These are phyloP conservation scores for Magnusiomyces starmeri DNA, from an alignment of 1,139 yeast genomes.

Conservation along the genomic window DNA sequence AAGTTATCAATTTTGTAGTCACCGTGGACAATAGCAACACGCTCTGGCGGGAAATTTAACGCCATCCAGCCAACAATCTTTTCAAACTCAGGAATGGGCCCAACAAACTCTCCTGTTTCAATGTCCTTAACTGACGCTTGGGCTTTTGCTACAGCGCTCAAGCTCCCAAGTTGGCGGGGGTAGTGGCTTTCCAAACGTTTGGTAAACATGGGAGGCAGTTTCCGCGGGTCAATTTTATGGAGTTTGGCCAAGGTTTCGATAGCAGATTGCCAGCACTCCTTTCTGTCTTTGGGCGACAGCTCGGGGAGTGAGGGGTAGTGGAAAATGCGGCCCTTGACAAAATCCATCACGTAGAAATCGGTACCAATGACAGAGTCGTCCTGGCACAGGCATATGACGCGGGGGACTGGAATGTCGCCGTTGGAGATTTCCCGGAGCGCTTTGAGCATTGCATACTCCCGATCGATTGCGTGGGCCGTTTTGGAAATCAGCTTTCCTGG, in stretches of 20 bases:
- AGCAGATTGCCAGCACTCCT: slow-evolving; percentile 44
- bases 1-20: slow-evolving; percentile 63
- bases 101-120: slow-evolving; percentile 37
- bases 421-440: slow-evolving; percentile 31
- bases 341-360: slow-evolving; percentile 58
- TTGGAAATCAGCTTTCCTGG: slow-evolving; percentile 50
- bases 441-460: slow-evolving; percentile 51
- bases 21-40: slow-evolving; percentile 52
- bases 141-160: slow-evolving; percentile 42
- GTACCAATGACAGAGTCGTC: slow-evolving; percentile 64
- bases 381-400: slow-evolving; percentile 58
- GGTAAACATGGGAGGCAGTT: slow-evolving; percentile 40
- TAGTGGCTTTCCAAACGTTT: slow-evolving; percentile 42
- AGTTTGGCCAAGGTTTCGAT: slow-evolving; percentile 46
- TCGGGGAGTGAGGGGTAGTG: slow-evolving; percentile 48
- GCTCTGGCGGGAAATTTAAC: slow-evolving; percentile 45
- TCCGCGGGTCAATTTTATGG: slow-evolving; percentile 45
- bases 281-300: slow-evolving; percentile 27
- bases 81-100: slow-evolving; percentile 46
- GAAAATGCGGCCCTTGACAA: slow-evolving; percentile 51
- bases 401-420: slow-evolving; percentile 48
- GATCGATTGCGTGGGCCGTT: slow-evolving; percentile 60
- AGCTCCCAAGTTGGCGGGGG: slow-evolving; percentile 48
- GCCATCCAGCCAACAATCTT: slow-evolving; percentile 41
- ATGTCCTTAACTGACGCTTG: slow-evolving; percentile 37